Evolutionary conservation across 768 basidiomycete genomes (phyloP).

Genomic region (Suillus decipiens): DNA sequence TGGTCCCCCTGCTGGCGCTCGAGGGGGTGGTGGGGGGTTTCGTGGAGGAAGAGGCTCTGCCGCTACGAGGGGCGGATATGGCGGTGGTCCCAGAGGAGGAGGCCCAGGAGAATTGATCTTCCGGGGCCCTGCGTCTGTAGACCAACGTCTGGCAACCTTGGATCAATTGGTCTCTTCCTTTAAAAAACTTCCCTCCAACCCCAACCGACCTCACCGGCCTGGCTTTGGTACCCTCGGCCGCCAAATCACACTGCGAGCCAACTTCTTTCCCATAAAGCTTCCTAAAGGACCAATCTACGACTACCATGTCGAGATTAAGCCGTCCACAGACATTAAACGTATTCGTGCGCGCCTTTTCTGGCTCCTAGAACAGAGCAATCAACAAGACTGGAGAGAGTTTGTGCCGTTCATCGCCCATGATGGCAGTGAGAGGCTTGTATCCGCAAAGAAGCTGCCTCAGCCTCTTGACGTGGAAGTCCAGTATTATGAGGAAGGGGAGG

Average conservation of each 20-base stretch:
- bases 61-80: slow-evolving; percentile 25
- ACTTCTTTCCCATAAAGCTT: slow-evolving; percentile 50
- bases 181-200: slow-evolving; percentile 28
- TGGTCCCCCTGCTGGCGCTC: slow-evolving; percentile 16
- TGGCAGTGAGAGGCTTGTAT: slow-evolving; percentile 42
- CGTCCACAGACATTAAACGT: slow-evolving; percentile 36
- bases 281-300: slow-evolving; percentile 45
- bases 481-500: slow-evolving; percentile 44
- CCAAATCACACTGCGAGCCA: slow-evolving; percentile 44
- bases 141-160: slow-evolving; percentile 32
- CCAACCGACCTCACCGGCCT: slow-evolving; percentile 47
- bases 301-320: slow-evolving; percentile 43
- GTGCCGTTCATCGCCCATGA: slow-evolving; percentile 43
- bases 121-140: slow-evolving; percentile 33
- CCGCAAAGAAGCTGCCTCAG: slow-evolving; percentile 39
- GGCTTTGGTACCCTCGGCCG: slow-evolving; percentile 45
- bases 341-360: slow-evolving; percentile 43
- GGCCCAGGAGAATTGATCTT: slow-evolving; percentile 30
- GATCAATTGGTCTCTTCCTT: slow-evolving; percentile 32
- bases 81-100: slow-evolving; percentile 29
- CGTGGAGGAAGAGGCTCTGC: slow-evolving; percentile 17
- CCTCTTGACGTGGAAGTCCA: slow-evolving; percentile 35
- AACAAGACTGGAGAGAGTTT: slow-evolving; percentile 39
- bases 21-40: slow-evolving; percentile 20
- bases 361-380: slow-evolving; percentile 41